These are phyloP conservation scores for Spathaspora sp. DNA, from an alignment of 805 yeast species.

Conservation along the genomic window DNA sequence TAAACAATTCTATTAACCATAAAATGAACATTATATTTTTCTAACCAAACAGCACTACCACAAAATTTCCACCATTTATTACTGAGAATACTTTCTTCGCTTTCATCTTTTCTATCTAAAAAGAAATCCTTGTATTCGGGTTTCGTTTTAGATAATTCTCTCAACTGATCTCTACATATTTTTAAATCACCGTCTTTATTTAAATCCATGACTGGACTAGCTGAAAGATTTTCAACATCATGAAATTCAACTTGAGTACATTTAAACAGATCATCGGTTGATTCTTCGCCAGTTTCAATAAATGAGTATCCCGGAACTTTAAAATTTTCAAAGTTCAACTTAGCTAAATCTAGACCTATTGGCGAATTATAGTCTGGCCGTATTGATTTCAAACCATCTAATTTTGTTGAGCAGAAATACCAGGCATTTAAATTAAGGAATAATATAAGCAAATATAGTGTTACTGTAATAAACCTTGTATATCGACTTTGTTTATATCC, in stretches of 20 bases:
- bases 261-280: background rate
- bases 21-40: slow-evolving; percentile 25
- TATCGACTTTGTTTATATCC: background rate
- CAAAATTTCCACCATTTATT: slow-evolving; percentile 12
- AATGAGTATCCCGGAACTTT: background rate
- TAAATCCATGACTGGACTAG: background rate
- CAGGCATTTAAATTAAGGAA: background rate
- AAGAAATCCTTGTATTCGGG: slow-evolving; percentile 9
- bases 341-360: background rate
- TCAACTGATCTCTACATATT: slow-evolving; percentile 9
- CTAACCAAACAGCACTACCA: slow-evolving; percentile 22
- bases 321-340: background rate
- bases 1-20: slow-evolving; percentile 25
- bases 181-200: slow-evolving; percentile 6
- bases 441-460: background rate
- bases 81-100: slow-evolving; percentile 8
- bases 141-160: slow-evolving; percentile 4
- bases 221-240: background rate
- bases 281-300: slow-evolving; percentile 1
- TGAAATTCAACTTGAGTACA: slow-evolving; percentile 2
- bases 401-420: background rate
- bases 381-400: background rate
- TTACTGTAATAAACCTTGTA: background rate
- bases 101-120: slow-evolving; percentile 9
- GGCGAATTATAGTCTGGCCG: background rate